Conservation (phyloP, 2,329 filamentous ascomycete species). For the Chaetomium sp. region DNA sequence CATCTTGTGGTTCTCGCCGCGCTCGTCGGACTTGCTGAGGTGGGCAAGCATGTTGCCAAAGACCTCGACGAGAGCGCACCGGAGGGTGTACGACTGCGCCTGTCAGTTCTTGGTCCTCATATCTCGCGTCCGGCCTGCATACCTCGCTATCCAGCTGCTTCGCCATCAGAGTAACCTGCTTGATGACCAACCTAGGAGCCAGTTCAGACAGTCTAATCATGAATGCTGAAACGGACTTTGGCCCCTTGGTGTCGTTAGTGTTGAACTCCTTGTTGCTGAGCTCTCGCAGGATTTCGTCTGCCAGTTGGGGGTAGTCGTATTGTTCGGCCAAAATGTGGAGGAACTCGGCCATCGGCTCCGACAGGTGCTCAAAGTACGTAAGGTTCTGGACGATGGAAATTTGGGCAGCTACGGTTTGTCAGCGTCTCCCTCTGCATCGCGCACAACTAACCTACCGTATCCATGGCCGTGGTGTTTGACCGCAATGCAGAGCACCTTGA, state of each 20-base stretch:
- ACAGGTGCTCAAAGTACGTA: slow-evolving; percentile 98
- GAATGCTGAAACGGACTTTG: slow-evolving; percentile 94
- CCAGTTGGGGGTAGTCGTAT: slow-evolving; percentile 94
- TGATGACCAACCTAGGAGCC: slow-evolving; percentile 87
- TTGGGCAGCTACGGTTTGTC: slow-evolving; percentile 70
- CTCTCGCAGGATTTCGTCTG: slow-evolving; percentile 90
- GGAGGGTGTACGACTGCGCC: slow-evolving; percentile 76
- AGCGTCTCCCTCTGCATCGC: slow-evolving; percentile 19
- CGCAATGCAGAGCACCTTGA: slow-evolving; percentile 94
- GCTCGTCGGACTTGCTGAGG: slow-evolving; percentile 87
- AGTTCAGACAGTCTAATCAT: slow-evolving; percentile 92
- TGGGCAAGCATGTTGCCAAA: slow-evolving; percentile 93
- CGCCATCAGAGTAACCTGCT: slow-evolving; percentile 93
- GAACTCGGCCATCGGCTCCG: slow-evolving; percentile 98
- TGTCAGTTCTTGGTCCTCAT: slow-evolving; percentile 32
- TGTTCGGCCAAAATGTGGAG: slow-evolving; percentile 93
- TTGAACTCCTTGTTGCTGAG: slow-evolving; percentile 98
- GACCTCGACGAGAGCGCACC: slow-evolving; percentile 93
- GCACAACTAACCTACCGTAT: slow-evolving; percentile 66
- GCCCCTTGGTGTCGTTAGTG: slow-evolving; percentile 90
- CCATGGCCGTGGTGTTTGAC: slow-evolving; percentile 97
- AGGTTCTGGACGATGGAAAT: slow-evolving; percentile 97
- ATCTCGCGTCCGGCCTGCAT: slow-evolving; percentile 26
- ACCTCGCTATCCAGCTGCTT: slow-evolving; percentile 95
- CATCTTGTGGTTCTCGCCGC: slow-evolving; percentile 88